A percentile compares a stretch with the other conserved stretches of the same genome.
phyloP scores from a whole-genome alignment of 2,329 filamentous ascomycete species.

The Colletotrichum orbiculare region DNA sequence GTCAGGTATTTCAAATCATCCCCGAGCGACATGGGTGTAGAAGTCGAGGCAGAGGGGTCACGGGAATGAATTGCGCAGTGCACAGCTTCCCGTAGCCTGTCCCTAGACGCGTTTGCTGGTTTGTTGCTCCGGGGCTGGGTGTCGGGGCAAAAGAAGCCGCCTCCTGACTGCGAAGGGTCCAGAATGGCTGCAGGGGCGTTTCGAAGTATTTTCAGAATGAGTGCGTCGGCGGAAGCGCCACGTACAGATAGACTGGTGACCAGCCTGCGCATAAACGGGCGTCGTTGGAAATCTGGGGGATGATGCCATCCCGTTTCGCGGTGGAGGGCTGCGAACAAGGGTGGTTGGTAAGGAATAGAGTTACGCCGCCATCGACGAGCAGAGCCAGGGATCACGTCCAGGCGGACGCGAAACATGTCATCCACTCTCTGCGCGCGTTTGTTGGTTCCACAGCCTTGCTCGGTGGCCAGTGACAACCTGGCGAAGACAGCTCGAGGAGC shows the following conservation, averaged over 20 bases:
- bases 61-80: too few relatives aligned
- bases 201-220: slow-evolving; percentile 33
- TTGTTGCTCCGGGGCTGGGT: too few relatives aligned
- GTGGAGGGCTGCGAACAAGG: slow-evolving; percentile 24
- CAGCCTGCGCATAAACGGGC: slow-evolving; percentile 23
- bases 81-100: too few relatives aligned
- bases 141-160: neutral
- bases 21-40: too few relatives aligned
- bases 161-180: slow-evolving; percentile 1
- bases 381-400: slow-evolving; percentile 13
- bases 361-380: slow-evolving; percentile 14
- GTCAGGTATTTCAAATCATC: slow-evolving; percentile 7
- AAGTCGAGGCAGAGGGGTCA: too few relatives aligned
- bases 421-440: slow-evolving; percentile 1
- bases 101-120: too few relatives aligned
- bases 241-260: neutral
- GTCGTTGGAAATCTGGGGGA: slow-evolving; percentile 31
- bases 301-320: slow-evolving; percentile 30
- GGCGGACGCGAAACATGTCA: slow-evolving; percentile 23
- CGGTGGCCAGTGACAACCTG: slow-evolving; percentile 21
- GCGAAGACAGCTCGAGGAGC: slow-evolving; percentile 9
- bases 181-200: slow-evolving; percentile 29
- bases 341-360: slow-evolving; percentile 15
- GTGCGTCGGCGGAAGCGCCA: neutral
- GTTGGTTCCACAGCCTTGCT: slow-evolving; percentile 25